phyloP scores from a whole-genome alignment of 306 rosid genomes.

The Quercus agrifolia region DNA sequence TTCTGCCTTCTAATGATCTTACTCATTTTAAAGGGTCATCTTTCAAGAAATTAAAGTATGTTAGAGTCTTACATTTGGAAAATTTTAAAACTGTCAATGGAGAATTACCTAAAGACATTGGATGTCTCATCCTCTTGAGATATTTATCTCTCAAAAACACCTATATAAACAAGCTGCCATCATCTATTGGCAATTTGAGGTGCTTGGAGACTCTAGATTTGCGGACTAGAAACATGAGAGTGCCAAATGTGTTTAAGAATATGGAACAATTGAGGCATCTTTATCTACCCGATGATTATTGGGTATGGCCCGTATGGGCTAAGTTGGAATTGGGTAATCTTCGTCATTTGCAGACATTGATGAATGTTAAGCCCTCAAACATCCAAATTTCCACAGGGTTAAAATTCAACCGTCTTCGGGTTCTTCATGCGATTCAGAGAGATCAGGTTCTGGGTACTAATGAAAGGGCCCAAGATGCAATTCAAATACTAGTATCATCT shows the following conservation, averaged over 20 bases:
- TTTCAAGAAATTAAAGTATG: conserved; percentile 35
- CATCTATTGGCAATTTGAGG: conserved; percentile 42
- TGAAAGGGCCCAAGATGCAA: no score
- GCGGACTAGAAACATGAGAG: neutral
- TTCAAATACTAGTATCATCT: conserved; percentile 1
- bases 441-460: no score
- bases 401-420: conserved; percentile 25
- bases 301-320: neutral
- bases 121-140: conserved; percentile 39
- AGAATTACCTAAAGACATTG: conserved; percentile 45
- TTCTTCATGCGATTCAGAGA: no score
- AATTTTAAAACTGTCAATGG: conserved; percentile 13
- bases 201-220: conserved; percentile 49
- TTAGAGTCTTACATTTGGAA: conserved; percentile 52
- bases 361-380: neutral
- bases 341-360: conserved; percentile 40
- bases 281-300: conserved; percentile 45
- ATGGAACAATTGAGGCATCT: conserved; percentile 40
- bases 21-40: conserved; percentile 22
- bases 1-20: neutral
- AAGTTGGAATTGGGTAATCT: conserved; percentile 29
- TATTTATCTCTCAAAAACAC: conserved; percentile 38
- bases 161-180: conserved; percentile 40
- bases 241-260: conserved; percentile 43
- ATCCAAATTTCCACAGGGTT: neutral